Conservation (phyloP, 345 rosid species). For the Rubroshorea leprosula region DNA sequence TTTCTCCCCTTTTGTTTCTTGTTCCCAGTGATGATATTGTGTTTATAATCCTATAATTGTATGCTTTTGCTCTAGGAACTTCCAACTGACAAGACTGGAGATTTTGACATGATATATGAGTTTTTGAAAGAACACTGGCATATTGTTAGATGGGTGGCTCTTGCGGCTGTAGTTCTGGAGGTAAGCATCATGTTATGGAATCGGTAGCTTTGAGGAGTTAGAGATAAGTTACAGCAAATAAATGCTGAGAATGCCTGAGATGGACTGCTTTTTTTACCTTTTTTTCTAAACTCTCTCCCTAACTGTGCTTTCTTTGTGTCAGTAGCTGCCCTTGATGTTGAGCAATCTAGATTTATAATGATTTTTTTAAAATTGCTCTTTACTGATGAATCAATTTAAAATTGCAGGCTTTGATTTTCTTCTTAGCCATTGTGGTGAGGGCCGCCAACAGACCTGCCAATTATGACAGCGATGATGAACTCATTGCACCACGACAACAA, state of each 20-base stretch:
- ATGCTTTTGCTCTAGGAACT: conserved; percentile 45
- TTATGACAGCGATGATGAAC: conserved; percentile 96
- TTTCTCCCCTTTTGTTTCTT: not conserved
- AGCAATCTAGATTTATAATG: not conserved
- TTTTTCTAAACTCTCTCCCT: not conserved
- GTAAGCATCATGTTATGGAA: conserved; percentile 30
- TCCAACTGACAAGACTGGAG: conserved; percentile 82
- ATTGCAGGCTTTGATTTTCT: conserved; percentile 76
- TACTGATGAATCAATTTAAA: conserved; percentile 8
- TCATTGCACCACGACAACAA: conserved; percentile 67
- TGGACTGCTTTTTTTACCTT: not conserved
- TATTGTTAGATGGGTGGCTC: conserved; percentile 85
- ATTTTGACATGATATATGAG: conserved; percentile 58
- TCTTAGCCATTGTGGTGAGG: conserved; percentile 75
- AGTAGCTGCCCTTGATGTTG: not conserved
- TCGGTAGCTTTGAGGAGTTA: not conserved
- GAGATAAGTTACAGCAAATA: not conserved
- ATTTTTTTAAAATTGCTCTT: not conserved
- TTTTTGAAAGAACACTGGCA: conserved; percentile 82
- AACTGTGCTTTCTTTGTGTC: not conserved
- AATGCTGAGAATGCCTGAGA: not conserved
- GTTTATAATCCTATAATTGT: conserved; percentile 6
- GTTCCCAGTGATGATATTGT: conserved; percentile 8
- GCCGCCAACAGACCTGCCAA: conserved; percentile 70
- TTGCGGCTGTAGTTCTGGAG: conserved; percentile 81